phyloP scores from a whole-genome alignment of 768 basidiomycete species.

The Cyathus striatus region DNA sequence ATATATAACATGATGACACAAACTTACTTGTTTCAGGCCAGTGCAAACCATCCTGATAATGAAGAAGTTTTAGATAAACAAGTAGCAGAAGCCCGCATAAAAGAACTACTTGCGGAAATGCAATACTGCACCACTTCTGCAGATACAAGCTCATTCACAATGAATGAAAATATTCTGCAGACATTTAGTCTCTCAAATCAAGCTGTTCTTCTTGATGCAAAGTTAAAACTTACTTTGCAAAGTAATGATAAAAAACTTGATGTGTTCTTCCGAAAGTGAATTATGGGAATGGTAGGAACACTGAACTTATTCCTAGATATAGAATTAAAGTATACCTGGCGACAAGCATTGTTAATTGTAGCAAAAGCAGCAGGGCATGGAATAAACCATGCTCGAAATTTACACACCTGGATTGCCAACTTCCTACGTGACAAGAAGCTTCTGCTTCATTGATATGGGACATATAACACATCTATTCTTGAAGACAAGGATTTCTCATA shows the following conservation, averaged over 20 bases:
- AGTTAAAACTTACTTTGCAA: constrained; percentile 10
- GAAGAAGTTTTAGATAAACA: too few relatives aligned
- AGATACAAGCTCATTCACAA: too few relatives aligned
- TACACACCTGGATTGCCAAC: constrained; percentile 22
- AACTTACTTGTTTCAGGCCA: too few relatives aligned
- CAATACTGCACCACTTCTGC: too few relatives aligned
- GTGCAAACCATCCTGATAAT: too few relatives aligned
- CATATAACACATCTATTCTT: constrained; percentile 14
- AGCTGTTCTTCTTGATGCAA: constrained; percentile 11
- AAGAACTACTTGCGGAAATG: too few relatives aligned
- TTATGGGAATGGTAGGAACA: constrained; percentile 23
- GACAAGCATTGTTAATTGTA: constrained; percentile 21
- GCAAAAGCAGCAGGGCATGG: constrained; percentile 20
- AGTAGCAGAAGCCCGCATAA: too few relatives aligned
- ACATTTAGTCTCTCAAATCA: too few relatives aligned
- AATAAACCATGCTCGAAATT: constrained; percentile 17
- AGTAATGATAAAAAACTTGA: constrained; percentile 22
- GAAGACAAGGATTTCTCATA: constrained; percentile 24
- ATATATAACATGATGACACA: too few relatives aligned
- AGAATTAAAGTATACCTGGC: constrained; percentile 22
- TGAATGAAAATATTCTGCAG: too few relatives aligned
- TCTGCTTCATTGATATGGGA: constrained; percentile 18
- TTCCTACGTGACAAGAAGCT: constrained; percentile 11
- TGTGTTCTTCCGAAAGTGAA: constrained; percentile 18
- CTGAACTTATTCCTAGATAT: constrained; percentile 28